These are phyloP conservation scores for Dactylellina sp. DNA, from an alignment of 2,329 filamentous ascomycete genomes.

Conservation along the genomic window DNA sequence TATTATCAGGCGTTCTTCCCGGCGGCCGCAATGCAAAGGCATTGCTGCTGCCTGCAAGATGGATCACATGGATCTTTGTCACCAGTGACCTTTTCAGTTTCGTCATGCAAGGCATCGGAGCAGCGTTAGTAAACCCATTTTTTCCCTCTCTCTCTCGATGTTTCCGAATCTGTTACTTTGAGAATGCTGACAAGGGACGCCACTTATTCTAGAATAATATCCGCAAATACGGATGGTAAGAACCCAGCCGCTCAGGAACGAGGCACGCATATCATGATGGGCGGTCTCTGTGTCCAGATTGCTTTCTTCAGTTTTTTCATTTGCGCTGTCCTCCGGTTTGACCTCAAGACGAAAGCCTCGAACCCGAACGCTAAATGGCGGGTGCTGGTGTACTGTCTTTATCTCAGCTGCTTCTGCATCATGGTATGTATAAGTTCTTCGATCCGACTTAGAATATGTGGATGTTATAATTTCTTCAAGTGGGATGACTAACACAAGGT, in stretches of 20 bases:
- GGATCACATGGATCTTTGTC: slow-evolving; percentile 58
- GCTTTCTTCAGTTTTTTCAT: slow-evolving; percentile 58
- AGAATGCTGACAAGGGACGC: no score
- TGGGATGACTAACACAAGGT: slow-evolving; percentile 44
- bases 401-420: slow-evolving; percentile 55
- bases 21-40: slow-evolving; percentile 45
- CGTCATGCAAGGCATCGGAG: slow-evolving; percentile 58
- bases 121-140: slow-evolving; percentile 39
- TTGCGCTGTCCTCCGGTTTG: slow-evolving; percentile 55
- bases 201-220: slow-evolving; percentile 49
- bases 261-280: slow-evolving; percentile 56
- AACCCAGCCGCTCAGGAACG: slow-evolving; percentile 33
- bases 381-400: slow-evolving; percentile 55
- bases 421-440: slow-evolving; percentile 38
- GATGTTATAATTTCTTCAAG: background rate
- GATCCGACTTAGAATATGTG: background rate
- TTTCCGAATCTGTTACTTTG: no score
- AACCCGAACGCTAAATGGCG: slow-evolving; percentile 47
- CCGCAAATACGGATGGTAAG: slow-evolving; percentile 53
- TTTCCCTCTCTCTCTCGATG: background rate
- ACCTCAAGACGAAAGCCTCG: slow-evolving; percentile 49
- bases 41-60: slow-evolving; percentile 54
- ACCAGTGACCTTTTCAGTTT: slow-evolving; percentile 57
- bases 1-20: slow-evolving; percentile 62
- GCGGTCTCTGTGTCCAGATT: slow-evolving; percentile 56